Conservation (phyloP, 2,329 filamentous ascomycete species). For the Aspergillus tamarii region DNA sequence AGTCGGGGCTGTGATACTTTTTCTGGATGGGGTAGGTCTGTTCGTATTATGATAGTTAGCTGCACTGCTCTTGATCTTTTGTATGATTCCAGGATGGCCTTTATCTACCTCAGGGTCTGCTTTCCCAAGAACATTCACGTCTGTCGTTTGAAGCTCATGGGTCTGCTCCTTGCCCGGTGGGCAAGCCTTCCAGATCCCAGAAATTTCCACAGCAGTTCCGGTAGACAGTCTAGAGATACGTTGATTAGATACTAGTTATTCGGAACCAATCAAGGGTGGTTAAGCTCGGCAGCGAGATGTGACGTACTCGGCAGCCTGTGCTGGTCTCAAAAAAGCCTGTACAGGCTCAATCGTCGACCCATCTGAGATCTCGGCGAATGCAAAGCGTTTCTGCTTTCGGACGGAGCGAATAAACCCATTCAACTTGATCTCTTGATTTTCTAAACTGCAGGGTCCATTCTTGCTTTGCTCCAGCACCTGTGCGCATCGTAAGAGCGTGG, state of each 20-base stretch:
- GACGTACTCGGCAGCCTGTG: slow-evolving; percentile 72
- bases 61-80: background rate
- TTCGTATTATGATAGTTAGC: background rate
- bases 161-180: slow-evolving; percentile 68
- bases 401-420: slow-evolving; percentile 83
- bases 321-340: slow-evolving; percentile 77
- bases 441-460: slow-evolving; percentile 31
- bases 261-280: slow-evolving; percentile 1
- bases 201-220: slow-evolving; percentile 77
- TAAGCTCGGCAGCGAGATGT: background rate
- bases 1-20: slow-evolving; percentile 91
- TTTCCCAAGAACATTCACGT: slow-evolving; percentile 71
- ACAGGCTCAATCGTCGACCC: slow-evolving; percentile 78
- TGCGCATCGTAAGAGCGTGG: slow-evolving; percentile 38
- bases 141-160: slow-evolving; percentile 77
- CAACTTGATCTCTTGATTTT: slow-evolving; percentile 57
- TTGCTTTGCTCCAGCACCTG: slow-evolving; percentile 41
- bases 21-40: slow-evolving; percentile 93
- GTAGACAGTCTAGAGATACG: slow-evolving; percentile 68
- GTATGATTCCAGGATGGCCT: background rate
- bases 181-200: slow-evolving; percentile 75
- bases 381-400: slow-evolving; percentile 79
- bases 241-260: slow-evolving; percentile 9
- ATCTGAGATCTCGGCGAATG: slow-evolving; percentile 85
- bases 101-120: slow-evolving; percentile 75